Percentiles rank a stretch among this genome's conserved stretches.
Conservation (phyloP, 805 yeast genomes). For the Lipomyces orientalis region DNA sequence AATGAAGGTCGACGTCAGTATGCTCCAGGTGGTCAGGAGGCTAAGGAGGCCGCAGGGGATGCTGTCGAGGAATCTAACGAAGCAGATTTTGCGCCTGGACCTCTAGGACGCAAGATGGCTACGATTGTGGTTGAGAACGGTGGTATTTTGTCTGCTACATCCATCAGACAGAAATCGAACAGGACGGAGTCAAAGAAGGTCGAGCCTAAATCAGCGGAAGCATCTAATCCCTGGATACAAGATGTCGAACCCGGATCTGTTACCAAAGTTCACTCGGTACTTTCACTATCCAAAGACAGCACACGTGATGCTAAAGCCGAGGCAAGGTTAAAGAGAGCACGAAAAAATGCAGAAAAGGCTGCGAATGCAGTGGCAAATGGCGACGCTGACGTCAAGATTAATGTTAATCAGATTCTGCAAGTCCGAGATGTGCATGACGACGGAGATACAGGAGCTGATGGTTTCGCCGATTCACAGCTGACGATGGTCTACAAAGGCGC, state of each 20-base stretch:
- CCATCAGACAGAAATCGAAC: slow-evolving; percentile 2
- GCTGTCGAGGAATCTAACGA: slow-evolving; percentile 31
- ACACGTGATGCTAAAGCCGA: slow-evolving; percentile 54
- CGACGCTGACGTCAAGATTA: slow-evolving; percentile 40
- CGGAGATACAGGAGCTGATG: slow-evolving; percentile 55
- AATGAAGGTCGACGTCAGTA: slow-evolving; percentile 84
- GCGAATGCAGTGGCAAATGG: slow-evolving; percentile 37
- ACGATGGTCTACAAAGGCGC: slow-evolving; percentile 27
- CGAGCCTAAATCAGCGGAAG: slow-evolving; percentile 30
- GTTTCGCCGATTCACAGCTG: slow-evolving; percentile 41
- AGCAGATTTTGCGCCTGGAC: slow-evolving; percentile 24
- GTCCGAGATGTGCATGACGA: slow-evolving; percentile 55
- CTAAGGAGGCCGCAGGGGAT: slow-evolving; percentile 41
- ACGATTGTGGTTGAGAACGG: slow-evolving; percentile 9
- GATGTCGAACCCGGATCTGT: slow-evolving; percentile 49
- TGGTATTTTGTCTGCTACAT: slow-evolving; percentile 1
- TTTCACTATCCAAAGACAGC: slow-evolving; percentile 57
- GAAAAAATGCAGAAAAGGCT: slow-evolving; percentile 45
- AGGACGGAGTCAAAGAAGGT: slow-evolving; percentile 12
- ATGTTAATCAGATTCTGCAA: slow-evolving; percentile 56
- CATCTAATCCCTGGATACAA: slow-evolving; percentile 47
- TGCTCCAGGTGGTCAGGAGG: slow-evolving; percentile 63
- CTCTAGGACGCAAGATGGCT: slow-evolving; percentile 19
- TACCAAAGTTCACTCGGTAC: slow-evolving; percentile 55
- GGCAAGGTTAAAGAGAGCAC: slow-evolving; percentile 35